Base-by-base conservation (phyloP, 2,329 filamentous ascomycete species). In the Neofusicoccum sp. region DNA sequence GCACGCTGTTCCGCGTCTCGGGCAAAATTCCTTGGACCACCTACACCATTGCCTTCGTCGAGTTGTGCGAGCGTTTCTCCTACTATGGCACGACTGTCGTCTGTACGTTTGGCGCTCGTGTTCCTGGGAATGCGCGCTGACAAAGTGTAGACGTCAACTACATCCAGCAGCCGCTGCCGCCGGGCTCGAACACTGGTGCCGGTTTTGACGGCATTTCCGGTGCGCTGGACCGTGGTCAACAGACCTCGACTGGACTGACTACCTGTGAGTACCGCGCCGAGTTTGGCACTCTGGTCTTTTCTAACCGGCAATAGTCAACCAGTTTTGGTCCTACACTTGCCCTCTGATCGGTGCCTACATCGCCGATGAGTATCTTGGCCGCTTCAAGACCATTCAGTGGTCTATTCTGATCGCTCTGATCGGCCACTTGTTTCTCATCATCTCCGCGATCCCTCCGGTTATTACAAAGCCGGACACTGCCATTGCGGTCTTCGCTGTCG, bases 11-110 rank as follows among this genome's bases (percentile, higher is more conserved):
- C 56, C 85, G 86, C 69, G 84, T 90, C 28, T 85, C 87, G 11
- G 87, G 86, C 67, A 82, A 81, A 71, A 85, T 92, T 65, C 86
- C 87, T 54, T 87, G 84, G 83, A 78, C 82, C 61, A 84, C 88
- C 64, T 92, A 87, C 77, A 87, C 86, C 31, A 85, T 93, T 64
- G 89, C 88, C 52, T 87, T 91, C 66, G 85, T 90, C 64, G 90
- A 93, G 76, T 79, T 91, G 63, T 90, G 87, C 78, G 90, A 93
- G 78, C 87, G 89, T 54, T 91, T 91, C 77, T 89, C 87, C 12
- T 93, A 91, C 84, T 92, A 92, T 71, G 90, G 89, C 61, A 88
- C 87, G 4, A 84, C 85, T 47, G 83, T 88, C 36, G 80, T 91
- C 34, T 90, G 88, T 84, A 80, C 67, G 81, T 80, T 37, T 37